Percentiles rank a stretch among this genome's conserved stretches.
These are phyloP conservation scores for Phialophora macrospora DNA, from an alignment of 2,329 filamentous ascomycete species.

Conservation along the genomic window DNA sequence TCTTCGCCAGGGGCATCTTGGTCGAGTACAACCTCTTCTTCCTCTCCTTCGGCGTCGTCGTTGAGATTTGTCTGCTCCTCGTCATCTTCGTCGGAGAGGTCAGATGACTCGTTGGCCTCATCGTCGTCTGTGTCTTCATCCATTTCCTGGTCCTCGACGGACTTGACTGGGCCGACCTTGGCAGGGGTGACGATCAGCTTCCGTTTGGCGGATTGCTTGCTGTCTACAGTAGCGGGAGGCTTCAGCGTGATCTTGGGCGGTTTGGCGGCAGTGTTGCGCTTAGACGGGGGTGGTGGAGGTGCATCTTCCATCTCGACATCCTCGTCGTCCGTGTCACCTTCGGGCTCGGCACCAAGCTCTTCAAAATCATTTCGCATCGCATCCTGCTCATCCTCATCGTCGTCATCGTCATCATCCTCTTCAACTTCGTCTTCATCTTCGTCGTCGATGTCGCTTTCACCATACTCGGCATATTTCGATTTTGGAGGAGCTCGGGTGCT, in stretches of 20 bases:
- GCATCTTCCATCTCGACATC: conserved; percentile 54
- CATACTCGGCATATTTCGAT: conserved; percentile 44
- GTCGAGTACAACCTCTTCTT: conserved; percentile 43
- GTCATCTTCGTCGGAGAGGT: conserved; percentile 55
- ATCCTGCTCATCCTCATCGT: conserved; percentile 39
- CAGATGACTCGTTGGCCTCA: conserved; percentile 56
- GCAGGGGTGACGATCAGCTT: conserved; percentile 46
- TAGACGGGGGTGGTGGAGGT: conserved; percentile 42
- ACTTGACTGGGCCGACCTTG: conserved; percentile 47
- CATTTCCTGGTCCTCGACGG: conserved; percentile 56
- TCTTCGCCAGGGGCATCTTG: conserved; percentile 44
- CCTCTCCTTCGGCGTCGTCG: conserved; percentile 52
- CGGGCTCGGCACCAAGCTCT: conserved; percentile 43
- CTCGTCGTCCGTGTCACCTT: conserved; percentile 42
- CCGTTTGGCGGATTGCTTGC: conserved; percentile 48
- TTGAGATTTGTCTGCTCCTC: conserved; percentile 43
- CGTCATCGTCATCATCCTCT: conserved; percentile 43
- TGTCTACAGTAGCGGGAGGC: conserved; percentile 33
- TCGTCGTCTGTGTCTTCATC: conserved; percentile 57
- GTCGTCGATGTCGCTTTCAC: conserved; percentile 52
- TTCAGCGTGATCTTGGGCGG: conserved; percentile 39
- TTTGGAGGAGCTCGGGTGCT: conserved; percentile 49
- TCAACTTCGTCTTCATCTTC: conserved; percentile 50
- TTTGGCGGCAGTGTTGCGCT: conserved; percentile 32
- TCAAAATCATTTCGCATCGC: conserved; percentile 38